These are phyloP conservation scores for Notholithocarpus densiflorus DNA, from an alignment of 306 rosid genomes.

Conservation along the genomic window DNA sequence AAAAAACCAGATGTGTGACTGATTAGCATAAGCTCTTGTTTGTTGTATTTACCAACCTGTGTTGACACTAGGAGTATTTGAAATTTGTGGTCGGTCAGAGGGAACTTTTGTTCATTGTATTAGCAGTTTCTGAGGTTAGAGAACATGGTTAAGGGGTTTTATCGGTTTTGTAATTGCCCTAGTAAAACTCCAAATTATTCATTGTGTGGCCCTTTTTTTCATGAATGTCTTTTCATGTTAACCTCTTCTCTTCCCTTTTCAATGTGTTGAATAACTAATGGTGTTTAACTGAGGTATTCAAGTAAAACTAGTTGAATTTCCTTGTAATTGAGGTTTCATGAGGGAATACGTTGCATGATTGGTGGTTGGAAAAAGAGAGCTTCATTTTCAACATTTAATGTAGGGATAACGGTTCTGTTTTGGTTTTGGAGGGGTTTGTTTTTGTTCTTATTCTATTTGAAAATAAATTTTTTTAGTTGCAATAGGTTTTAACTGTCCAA, in stretches of 20 bases:
- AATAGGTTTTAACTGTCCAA: too few species aligned
- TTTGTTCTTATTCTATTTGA: too few species aligned
- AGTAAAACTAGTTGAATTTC: neutral
- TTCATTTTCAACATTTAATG: too few species aligned
- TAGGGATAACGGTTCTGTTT: too few species aligned
- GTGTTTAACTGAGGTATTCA: neutral
- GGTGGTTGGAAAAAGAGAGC: too few species aligned
- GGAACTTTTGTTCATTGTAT: slow-evolving; percentile 23
- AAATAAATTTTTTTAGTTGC: too few species aligned
- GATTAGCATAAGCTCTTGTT: slow-evolving; percentile 26
- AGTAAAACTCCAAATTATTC: neutral
- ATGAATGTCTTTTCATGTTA: neutral
- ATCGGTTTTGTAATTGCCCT: neutral
- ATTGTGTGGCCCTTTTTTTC: slow-evolving; percentile 1
- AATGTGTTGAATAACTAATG: neutral
- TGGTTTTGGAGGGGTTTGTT: too few species aligned
- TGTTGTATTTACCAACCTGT: slow-evolving; percentile 33
- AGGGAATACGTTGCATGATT: too few species aligned
- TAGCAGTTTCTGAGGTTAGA: slow-evolving; percentile 30
- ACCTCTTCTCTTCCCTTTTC: neutral
- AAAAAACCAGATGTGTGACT: slow-evolving; percentile 33
- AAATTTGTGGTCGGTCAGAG: slow-evolving; percentile 31
- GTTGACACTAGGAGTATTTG: slow-evolving; percentile 25
- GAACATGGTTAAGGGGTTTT: slow-evolving; percentile 18
- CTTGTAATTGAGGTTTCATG: neutral